A percentile compares a stretch with the other conserved stretches of the same genome.
These are phyloP conservation scores for Iris pallida DNA, from an alignment of 116 monocot species.

Conservation along the genomic window DNA sequence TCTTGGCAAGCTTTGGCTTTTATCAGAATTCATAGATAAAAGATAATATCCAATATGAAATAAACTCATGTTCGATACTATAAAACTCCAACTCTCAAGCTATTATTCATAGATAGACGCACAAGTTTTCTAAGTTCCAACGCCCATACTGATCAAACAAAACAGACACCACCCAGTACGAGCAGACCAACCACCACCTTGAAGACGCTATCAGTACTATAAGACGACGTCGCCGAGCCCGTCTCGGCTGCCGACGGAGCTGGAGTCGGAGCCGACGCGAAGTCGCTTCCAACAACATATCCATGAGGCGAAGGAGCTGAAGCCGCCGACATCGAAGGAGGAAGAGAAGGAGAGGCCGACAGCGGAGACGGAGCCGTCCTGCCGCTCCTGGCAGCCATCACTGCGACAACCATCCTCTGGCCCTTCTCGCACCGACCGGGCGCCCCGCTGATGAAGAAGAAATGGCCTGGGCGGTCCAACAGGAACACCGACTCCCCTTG, in stretches of 20 bases:
- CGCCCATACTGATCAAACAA: too few relatives aligned
- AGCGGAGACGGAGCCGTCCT: neutral
- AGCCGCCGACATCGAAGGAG: conserved; percentile 1
- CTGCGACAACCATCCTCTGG: conserved; percentile 55
- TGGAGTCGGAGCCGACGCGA: neutral
- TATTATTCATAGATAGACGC: neutral
- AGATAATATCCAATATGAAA: too few relatives aligned
- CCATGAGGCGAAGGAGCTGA: neutral
- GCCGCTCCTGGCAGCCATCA: conserved; percentile 25
- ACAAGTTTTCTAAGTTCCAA: too few relatives aligned
- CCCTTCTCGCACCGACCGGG: conserved; percentile 34
- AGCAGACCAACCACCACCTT: too few relatives aligned
- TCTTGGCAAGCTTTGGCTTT: too few relatives aligned
- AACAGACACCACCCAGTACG: too few relatives aligned
- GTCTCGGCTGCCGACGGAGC: neutral
- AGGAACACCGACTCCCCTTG: conserved; percentile 45
- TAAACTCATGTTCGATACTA: neutral
- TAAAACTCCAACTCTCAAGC: neutral
- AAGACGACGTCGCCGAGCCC: neutral
- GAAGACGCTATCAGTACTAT: too few relatives aligned
- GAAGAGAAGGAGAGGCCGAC: conserved; percentile 3
- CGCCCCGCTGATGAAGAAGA: conserved; percentile 70
- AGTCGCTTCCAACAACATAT: neutral
- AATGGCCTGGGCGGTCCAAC: conserved; percentile 45
- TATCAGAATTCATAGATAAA: too few relatives aligned